Evolutionary conservation across 805 yeast species (phyloP).

Genomic region (Torulaspora franciscae): DNA sequence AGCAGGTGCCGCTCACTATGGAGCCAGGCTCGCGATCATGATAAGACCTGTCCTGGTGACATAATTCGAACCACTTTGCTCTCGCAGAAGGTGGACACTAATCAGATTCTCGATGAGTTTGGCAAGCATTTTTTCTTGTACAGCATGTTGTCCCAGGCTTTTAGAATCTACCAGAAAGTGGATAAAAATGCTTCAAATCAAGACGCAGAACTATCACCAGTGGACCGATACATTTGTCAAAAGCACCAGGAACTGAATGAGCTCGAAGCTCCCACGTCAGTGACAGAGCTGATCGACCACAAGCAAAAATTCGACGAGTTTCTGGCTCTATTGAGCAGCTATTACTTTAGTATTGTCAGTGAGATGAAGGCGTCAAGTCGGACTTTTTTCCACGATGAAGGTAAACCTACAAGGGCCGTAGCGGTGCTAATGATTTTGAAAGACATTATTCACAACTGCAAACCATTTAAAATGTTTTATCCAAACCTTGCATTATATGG

Average conservation of each 20-base stretch:
- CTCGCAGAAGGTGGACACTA: constrained; percentile 11
- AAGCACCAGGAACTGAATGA: constrained; percentile 11
- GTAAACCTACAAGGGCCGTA: constrained; percentile 8
- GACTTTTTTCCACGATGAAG: constrained; percentile 6
- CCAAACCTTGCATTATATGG: constrained; percentile 18
- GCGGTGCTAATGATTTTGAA: constrained; percentile 13
- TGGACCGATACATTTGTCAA: constrained; percentile 24
- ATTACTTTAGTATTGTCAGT: constrained; percentile 14
- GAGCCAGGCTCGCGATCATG: constrained; percentile 9
- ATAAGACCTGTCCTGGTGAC: constrained; percentile 25
- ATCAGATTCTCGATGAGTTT: constrained; percentile 22
- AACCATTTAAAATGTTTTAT: constrained; percentile 16
- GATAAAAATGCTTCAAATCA: not conserved
- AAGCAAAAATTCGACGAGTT: constrained; percentile 22
- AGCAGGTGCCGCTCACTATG: constrained; percentile 12
- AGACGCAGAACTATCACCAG: constrained; percentile 6
- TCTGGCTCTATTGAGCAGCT: constrained; percentile 15
- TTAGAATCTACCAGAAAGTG: constrained; percentile 5
- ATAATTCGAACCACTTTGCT: constrained; percentile 21
- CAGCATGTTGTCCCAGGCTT: constrained; percentile 17
- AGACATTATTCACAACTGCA: constrained; percentile 15
- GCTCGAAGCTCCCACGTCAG: constrained; percentile 6
- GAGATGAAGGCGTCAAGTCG: constrained; percentile 19
- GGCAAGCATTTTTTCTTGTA: constrained; percentile 22
- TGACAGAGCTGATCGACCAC: constrained; percentile 11